Conservation (phyloP, 345 rosid species). For the Pseudoturritis turrita region DNA sequence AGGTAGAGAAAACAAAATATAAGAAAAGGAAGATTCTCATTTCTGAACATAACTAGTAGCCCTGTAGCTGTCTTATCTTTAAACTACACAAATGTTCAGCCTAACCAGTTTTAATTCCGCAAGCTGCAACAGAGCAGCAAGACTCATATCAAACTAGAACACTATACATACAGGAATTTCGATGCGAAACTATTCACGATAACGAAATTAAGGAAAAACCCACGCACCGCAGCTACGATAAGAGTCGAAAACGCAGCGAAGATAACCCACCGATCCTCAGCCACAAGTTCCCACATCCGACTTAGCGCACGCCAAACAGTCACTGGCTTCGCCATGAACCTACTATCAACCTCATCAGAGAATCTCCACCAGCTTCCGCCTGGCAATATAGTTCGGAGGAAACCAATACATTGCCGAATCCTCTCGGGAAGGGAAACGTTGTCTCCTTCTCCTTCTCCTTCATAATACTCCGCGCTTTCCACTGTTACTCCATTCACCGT, state of each 20-base stretch:
- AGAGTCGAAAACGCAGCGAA: slow-evolving; percentile 77
- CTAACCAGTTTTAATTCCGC: not conserved
- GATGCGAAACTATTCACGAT: not conserved
- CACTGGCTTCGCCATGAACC: slow-evolving; percentile 67
- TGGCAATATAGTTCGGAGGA: slow-evolving; percentile 58
- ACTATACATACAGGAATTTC: not conserved
- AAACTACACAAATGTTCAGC: not conserved
- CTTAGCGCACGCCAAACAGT: slow-evolving; percentile 76
- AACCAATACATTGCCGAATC: slow-evolving; percentile 45
- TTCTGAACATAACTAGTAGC: not conserved
- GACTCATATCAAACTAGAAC: not conserved
- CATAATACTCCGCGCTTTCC: slow-evolving; percentile 28
- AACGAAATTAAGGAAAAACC: not conserved
- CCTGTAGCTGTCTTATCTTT: not conserved
- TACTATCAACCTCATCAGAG: slow-evolving; percentile 61
- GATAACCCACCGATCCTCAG: slow-evolving; percentile 84
- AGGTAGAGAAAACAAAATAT: slow-evolving; percentile 12
- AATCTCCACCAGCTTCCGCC: slow-evolving; percentile 97
- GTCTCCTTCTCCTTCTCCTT: slow-evolving; percentile 39
- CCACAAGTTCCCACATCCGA: slow-evolving; percentile 88
- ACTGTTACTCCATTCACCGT: slow-evolving; percentile 57
- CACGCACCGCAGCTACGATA: slow-evolving; percentile 71
- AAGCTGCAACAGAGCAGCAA: not conserved
- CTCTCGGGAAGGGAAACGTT: slow-evolving; percentile 38
- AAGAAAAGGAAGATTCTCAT: not conserved